Conservation (phyloP, 2,329 filamentous ascomycete genomes). For the Colletotrichum magnum region DNA sequence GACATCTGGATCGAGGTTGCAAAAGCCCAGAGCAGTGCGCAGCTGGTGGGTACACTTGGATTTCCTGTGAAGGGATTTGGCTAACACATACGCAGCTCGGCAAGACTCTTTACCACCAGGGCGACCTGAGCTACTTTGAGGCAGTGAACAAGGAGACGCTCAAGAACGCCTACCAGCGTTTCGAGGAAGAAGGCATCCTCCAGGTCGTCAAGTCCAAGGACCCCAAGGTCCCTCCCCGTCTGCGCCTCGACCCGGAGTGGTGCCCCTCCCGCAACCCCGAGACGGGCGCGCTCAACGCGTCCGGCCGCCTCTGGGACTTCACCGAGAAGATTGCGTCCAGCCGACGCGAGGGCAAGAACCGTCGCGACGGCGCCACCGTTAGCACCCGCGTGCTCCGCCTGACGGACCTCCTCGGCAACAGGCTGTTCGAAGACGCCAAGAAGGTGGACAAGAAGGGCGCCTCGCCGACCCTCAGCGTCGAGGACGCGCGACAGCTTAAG, state of each 20-base stretch:
- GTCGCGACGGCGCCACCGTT: constrained; percentile 92
- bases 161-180: constrained; percentile 90
- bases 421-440: constrained; percentile 74
- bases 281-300: constrained; percentile 74
- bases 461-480: constrained; percentile 61
- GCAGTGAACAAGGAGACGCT: constrained; percentile 98
- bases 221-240: constrained; percentile 69
- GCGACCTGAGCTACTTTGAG: constrained; percentile 96
- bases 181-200: constrained; percentile 92
- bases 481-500: constrained; percentile 63
- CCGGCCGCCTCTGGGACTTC: constrained; percentile 91
- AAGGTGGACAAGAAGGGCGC: constrained; percentile 56
- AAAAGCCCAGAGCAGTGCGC: constrained; percentile 85
- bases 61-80: neutral
- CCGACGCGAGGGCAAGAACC: constrained; percentile 93
- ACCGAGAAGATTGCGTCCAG: constrained; percentile 88
- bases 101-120: constrained; percentile 97
- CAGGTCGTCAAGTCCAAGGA: constrained; percentile 79
- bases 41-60: constrained; percentile 70
- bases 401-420: constrained; percentile 79
- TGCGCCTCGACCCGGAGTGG: constrained; percentile 83
- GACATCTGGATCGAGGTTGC: constrained; percentile 84
- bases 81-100: constrained; percentile 73
- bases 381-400: constrained; percentile 84
- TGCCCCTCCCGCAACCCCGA: constrained; percentile 74